Conservation (phyloP, 331 rosid species). For the Acacia pycnantha region DNA sequence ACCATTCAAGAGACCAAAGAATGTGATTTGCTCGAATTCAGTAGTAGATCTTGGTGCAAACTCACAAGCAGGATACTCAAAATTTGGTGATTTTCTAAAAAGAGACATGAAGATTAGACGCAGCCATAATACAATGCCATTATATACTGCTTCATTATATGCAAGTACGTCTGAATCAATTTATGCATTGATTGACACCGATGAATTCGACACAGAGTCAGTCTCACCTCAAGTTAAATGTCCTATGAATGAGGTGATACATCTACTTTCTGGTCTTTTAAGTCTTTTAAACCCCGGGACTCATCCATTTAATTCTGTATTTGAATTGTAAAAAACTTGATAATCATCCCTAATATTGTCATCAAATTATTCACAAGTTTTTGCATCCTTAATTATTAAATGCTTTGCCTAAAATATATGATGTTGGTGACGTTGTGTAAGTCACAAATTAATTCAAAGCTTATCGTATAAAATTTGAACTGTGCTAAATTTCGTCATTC, state of each 20-base stretch:
- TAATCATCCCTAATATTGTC: background rate
- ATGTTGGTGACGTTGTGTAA: background rate
- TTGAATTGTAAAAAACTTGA: background rate
- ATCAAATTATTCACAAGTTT: background rate
- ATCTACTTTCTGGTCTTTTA: constrained; percentile 5
- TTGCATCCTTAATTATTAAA: background rate
- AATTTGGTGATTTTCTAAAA: background rate
- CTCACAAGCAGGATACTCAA: constrained; percentile 8
- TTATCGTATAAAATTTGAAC: background rate
- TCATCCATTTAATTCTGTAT: background rate
- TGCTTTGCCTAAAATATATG: background rate
- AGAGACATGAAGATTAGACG: constrained; percentile 15
- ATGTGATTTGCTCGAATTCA: background rate
- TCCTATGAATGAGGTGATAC: constrained; percentile 25
- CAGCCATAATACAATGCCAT: constrained; percentile 2
- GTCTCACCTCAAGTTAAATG: background rate
- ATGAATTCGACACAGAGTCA: constrained; percentile 11
- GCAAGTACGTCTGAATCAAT: background rate
- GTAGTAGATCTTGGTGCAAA: background rate
- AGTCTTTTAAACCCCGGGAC: too few relatives aligned
- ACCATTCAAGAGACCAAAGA: background rate
- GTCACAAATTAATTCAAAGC: background rate
- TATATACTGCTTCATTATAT: background rate
- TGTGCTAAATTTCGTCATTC: background rate
- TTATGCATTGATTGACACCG: constrained; percentile 9